These are phyloP conservation scores for Stentor roeselii DNA, from an alignment of 73 alveolate genomes.

Conservation along the genomic window DNA sequence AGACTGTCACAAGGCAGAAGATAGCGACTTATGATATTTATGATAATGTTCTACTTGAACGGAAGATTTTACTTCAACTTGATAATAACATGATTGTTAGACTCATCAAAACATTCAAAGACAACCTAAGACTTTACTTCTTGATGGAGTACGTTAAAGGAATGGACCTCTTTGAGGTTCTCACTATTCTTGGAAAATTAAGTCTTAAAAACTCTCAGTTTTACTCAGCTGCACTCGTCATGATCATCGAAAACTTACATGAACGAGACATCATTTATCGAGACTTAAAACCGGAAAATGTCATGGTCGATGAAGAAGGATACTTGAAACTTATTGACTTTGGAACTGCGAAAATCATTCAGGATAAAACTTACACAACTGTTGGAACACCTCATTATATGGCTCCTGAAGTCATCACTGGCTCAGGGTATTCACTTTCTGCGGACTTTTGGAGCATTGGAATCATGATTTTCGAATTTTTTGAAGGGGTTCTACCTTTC, in stretches of 20 bases:
- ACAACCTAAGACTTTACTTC: background rate
- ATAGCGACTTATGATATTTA: background rate
- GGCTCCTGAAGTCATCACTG: too few relatives aligned
- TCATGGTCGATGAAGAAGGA: too few relatives aligned
- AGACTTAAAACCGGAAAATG: too few relatives aligned
- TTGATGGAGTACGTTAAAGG: background rate
- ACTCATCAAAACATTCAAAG: background rate
- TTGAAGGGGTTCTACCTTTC: too few relatives aligned
- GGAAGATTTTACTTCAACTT: background rate
- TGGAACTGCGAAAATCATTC: too few relatives aligned
- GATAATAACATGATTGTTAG: background rate
- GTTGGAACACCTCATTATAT: too few relatives aligned
- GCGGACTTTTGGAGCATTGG: too few relatives aligned
- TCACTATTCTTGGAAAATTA: background rate
- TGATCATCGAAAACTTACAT: constrained; percentile 67
- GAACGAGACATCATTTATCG: constrained; percentile 66
- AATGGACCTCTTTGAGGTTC: background rate
- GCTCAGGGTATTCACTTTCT: too few relatives aligned
- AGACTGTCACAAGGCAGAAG: background rate
- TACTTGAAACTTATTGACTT: too few relatives aligned
- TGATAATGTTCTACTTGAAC: background rate
- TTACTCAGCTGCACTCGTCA: constrained; percentile 65
- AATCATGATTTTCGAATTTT: too few relatives aligned
- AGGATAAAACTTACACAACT: too few relatives aligned
- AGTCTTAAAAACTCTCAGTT: constrained; percentile 36